These are phyloP conservation scores for Blakeslea trispora DNA, from an alignment of 371 early-diverging fungal genomes.

Conservation along the genomic window DNA sequence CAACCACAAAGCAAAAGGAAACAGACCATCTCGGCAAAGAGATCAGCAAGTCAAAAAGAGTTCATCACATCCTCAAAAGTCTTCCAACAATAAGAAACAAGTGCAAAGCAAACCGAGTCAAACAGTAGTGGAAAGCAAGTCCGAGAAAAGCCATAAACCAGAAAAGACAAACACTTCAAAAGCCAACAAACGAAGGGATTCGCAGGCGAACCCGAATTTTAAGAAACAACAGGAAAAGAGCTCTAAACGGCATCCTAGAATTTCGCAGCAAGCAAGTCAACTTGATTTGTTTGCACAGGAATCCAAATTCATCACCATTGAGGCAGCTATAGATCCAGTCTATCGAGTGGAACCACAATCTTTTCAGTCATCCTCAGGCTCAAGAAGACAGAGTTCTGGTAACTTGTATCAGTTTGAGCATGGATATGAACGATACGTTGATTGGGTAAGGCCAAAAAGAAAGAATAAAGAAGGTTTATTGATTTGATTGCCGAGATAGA, in stretches of 20 bases:
- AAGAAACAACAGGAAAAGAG: conserved; percentile 3
- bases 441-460: conserved; percentile 31
- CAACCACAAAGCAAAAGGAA: neutral
- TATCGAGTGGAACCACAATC: conserved; percentile 11
- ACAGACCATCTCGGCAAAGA: neutral
- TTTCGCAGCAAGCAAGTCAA: neutral
- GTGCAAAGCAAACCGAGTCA: neutral
- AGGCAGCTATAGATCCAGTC: conserved; percentile 42
- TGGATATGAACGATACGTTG: conserved; percentile 46
- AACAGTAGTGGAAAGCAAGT: neutral
- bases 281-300: conserved; percentile 11
- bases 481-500: conserved; percentile 16
- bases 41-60: neutral
- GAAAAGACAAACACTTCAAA: neutral
- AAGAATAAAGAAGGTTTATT: neutral
- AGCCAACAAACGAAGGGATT: conserved; percentile 5
- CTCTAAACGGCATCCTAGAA: neutral
- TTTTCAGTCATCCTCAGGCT: neutral
- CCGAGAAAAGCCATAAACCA: conserved; percentile 2
- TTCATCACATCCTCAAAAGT: neutral
- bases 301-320: conserved; percentile 39
- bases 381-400: neutral
- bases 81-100: conserved; percentile 6
- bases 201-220: neutral
- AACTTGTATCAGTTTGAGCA: conserved; percentile 24